Evolutionary conservation across 257 asterid species (phyloP).

Genomic region (Voacanga thouarsii): DNA sequence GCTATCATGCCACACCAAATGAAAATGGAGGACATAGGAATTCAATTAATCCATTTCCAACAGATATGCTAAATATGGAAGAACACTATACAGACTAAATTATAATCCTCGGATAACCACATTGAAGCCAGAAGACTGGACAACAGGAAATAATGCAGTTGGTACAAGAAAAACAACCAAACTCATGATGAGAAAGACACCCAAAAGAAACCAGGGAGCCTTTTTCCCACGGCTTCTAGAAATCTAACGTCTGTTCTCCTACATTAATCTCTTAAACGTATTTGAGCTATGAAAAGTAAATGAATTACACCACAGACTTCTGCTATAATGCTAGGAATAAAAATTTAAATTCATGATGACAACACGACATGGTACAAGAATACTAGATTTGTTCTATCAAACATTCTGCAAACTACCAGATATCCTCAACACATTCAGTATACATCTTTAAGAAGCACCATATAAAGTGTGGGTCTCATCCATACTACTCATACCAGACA

Average conservation of each 20-base stretch:
- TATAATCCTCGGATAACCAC: neutral
- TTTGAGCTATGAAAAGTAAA: no score
- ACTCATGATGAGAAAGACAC: neutral
- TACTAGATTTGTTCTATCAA: neutral
- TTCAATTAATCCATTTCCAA: neutral
- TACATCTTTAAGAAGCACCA: neutral
- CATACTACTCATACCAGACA: neutral
- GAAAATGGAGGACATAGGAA: no score
- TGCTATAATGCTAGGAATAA: no score
- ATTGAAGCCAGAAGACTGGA: neutral
- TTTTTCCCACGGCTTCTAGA: neutral
- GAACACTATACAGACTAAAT: neutral
- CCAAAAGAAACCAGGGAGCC: neutral
- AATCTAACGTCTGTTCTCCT: neutral
- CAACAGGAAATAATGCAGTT: no score
- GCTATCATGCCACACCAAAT: no score
- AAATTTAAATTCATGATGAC: neutral
- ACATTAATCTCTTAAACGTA: no score
- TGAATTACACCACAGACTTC: no score
- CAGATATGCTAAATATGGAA: neutral
- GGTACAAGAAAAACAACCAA: neutral
- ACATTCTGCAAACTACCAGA: neutral
- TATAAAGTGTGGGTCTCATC: neutral
- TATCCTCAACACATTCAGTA: neutral
- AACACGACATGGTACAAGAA: neutral